These are phyloP conservation scores for Aspergillus sp. DNA, from an alignment of 2,329 filamentous ascomycete genomes.

Conservation along the genomic window DNA sequence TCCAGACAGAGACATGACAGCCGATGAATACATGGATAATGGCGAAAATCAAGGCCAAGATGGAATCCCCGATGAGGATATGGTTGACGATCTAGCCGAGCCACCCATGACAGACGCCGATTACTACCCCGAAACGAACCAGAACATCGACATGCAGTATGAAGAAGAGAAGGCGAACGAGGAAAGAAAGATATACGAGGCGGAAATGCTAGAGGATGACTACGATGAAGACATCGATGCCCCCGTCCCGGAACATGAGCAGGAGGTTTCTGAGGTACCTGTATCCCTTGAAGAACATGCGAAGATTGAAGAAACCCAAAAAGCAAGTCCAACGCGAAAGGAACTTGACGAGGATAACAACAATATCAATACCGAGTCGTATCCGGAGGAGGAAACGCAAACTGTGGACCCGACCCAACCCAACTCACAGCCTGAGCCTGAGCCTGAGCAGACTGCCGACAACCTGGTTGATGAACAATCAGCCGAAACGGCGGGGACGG, in stretches of 20 bases:
- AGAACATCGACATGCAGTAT: conserved; percentile 32
- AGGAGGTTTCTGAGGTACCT: conserved; percentile 11
- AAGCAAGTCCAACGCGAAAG: background rate
- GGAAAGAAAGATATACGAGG: conserved; percentile 33
- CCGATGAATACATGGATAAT: conserved; percentile 37
- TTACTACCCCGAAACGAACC: conserved; percentile 26
- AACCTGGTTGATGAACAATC: conserved; percentile 8
- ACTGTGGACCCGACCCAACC: background rate
- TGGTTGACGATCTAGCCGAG: conserved; percentile 46
- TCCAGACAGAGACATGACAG: conserved; percentile 52
- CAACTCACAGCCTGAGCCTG: background rate
- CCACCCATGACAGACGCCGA: conserved; percentile 39
- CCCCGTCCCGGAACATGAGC: conserved; percentile 23
- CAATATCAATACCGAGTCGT: background rate
- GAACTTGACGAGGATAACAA: conserved; percentile 1
- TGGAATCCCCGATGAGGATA: conserved; percentile 44
- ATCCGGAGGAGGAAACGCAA: conserved; percentile 6
- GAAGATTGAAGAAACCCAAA: conserved; percentile 6
- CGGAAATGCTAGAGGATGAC: conserved; percentile 42
- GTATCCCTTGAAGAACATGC: background rate
- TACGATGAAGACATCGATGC: conserved; percentile 36
- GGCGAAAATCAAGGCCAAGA: conserved; percentile 32
- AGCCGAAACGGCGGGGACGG: conserved; percentile 9
- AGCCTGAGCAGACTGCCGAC: conserved; percentile 8
- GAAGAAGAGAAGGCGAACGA: conserved; percentile 32